A percentile compares a stretch with the other conserved stretches of the same genome.
These are phyloP conservation scores for Solanum hybrid DNA, from an alignment of 305 asterid species.

Conservation along the genomic window DNA sequence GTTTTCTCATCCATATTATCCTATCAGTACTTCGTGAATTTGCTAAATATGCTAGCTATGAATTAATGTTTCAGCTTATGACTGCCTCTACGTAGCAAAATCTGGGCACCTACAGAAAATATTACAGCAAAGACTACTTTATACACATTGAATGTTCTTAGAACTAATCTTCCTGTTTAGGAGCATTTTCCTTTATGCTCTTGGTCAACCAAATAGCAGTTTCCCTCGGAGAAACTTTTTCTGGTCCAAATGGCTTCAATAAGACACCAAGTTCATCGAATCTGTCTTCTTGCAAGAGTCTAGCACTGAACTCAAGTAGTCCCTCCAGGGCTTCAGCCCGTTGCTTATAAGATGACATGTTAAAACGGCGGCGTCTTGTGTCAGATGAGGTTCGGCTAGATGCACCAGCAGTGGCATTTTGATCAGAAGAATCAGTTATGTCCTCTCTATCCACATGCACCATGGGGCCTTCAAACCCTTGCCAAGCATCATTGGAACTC, in stretches of 20 bases:
- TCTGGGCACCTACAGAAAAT: slow-evolving; percentile 7
- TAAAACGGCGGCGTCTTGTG: slow-evolving; percentile 50
- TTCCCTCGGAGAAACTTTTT: slow-evolving; percentile 88
- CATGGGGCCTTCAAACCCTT: slow-evolving; percentile 35
- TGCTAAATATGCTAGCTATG: slow-evolving; percentile 1
- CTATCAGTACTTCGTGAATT: neutral
- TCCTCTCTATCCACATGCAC: slow-evolving; percentile 31
- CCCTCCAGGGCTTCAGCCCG: slow-evolving; percentile 96
- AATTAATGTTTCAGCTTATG: neutral
- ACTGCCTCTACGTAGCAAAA: slow-evolving; percentile 2
- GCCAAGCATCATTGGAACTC: slow-evolving; percentile 46
- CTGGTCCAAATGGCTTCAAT: slow-evolving; percentile 83
- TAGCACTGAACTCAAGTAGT: slow-evolving; percentile 81
- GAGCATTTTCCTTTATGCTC: slow-evolving; percentile 71
- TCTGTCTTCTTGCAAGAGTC: slow-evolving; percentile 69
- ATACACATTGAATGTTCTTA: slow-evolving; percentile 5
- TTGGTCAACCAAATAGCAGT: slow-evolving; percentile 94
- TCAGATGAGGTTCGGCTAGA: slow-evolving; percentile 87
- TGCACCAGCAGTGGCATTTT: slow-evolving; percentile 87
- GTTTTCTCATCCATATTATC: neutral
- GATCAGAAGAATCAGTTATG: slow-evolving; percentile 65
- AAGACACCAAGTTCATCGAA: slow-evolving; percentile 82
- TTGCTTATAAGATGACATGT: slow-evolving; percentile 78
- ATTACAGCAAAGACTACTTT: slow-evolving; percentile 12
- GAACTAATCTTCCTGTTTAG: slow-evolving; percentile 35